phyloP scores from a whole-genome alignment of 345 rosid species.

The Eutrema japonicum region DNA sequence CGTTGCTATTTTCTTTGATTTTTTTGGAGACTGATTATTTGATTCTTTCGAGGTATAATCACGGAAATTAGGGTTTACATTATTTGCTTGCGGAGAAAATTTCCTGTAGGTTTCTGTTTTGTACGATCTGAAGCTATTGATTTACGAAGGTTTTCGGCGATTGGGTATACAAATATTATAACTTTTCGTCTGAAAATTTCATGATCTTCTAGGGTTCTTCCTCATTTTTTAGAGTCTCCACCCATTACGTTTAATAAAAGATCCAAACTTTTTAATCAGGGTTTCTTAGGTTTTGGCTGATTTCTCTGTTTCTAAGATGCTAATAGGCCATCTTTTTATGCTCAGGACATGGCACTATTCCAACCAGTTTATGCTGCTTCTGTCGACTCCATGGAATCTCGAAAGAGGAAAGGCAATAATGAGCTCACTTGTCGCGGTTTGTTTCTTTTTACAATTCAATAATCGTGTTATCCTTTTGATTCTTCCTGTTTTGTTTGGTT shows the following conservation, averaged over 20 bases:
- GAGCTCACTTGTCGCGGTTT: conserved; percentile 5
- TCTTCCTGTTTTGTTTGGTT: neutral
- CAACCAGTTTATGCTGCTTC: neutral
- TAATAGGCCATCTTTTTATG: neutral
- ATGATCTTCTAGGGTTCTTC: conserved; percentile 7
- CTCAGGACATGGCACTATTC: conserved; percentile 10
- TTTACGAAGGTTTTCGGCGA: neutral
- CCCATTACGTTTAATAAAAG: too few species aligned
- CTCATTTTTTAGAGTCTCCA: neutral
- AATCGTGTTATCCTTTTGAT: neutral
- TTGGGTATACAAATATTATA: conserved; percentile 13
- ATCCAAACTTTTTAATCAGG: neutral
- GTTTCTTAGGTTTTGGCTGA: conserved; percentile 4
- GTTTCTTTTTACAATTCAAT: neutral
- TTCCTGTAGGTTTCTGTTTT: neutral
- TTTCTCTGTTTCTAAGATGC: neutral
- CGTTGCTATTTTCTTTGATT: neutral
- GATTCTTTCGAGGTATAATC: neutral
- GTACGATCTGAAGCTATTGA: neutral
- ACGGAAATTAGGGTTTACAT: conserved; percentile 14
- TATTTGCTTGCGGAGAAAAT: neutral
- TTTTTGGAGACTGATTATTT: neutral
- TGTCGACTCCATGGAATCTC: conserved; percentile 1
- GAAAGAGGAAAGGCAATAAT: conserved; percentile 21
- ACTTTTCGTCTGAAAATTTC: neutral